A percentile compares a stretch with the other conserved stretches of the same genome.
Evolutionary conservation across 2,329 filamentous ascomycete genomes (phyloP).

Genomic region (Laburnicola sp.): DNA sequence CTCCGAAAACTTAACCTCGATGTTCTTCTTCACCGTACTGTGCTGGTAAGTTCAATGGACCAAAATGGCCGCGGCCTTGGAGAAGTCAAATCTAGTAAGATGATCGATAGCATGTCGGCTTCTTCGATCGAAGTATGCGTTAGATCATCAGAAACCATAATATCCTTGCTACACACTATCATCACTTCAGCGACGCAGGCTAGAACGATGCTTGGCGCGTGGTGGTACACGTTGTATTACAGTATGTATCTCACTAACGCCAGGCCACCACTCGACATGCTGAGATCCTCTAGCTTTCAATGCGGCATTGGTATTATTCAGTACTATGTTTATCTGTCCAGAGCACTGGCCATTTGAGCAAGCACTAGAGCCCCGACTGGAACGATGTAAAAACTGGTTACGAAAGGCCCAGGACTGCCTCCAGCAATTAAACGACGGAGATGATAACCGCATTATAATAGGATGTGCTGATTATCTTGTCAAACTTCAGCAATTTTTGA

Average conservation of each 20-base stretch:
- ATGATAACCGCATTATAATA: no score
- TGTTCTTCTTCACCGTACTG: conserved; percentile 48
- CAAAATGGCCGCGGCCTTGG: conserved; percentile 12
- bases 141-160: conserved; percentile 42
- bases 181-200: conserved; percentile 20
- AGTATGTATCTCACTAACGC: conserved; percentile 16
- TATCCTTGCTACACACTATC: conserved; percentile 36
- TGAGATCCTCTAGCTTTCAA: conserved; percentile 21
- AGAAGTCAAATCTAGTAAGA: conserved; percentile 14
- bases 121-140: conserved; percentile 41
- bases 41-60: conserved; percentile 47
- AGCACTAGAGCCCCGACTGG: no score
- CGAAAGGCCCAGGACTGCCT: no score
- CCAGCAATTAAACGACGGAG: no score
- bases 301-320: conserved; percentile 28
- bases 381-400: no score
- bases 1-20: conserved; percentile 50
- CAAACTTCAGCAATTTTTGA: no score
- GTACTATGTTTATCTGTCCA: no score
- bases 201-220: conserved; percentile 41
- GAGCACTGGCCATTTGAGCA: no score
- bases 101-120: conserved; percentile 38
- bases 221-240: conserved; percentile 51
- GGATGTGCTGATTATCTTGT: no score
- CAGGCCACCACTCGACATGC: neutral